These are phyloP conservation scores for Tubosaeta sp. DNA, from an alignment of 768 basidiomycete genomes.

Conservation along the genomic window DNA sequence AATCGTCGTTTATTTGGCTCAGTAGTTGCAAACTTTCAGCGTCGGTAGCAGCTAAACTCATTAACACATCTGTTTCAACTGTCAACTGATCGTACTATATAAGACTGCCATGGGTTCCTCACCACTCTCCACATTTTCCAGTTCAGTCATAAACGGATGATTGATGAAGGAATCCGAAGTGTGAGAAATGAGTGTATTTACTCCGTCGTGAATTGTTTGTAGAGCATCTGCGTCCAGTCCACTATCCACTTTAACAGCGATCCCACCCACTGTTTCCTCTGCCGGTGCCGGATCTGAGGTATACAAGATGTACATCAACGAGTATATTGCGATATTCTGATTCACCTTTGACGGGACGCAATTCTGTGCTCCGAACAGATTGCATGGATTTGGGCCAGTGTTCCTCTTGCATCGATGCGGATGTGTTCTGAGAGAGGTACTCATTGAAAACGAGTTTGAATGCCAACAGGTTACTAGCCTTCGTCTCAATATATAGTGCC, in stretches of 20 bases:
- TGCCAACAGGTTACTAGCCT: no score
- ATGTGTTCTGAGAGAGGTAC: neutral
- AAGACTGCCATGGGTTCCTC: no score
- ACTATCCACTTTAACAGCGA: conserved; percentile 9
- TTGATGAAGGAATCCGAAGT: no score
- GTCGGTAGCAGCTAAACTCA: neutral
- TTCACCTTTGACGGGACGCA: neutral
- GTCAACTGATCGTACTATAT: no score
- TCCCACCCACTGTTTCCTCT: neutral
- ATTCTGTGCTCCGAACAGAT: conserved; percentile 5
- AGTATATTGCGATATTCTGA: neutral
- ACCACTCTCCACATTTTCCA: no score
- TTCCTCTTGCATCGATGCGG: conserved; percentile 4
- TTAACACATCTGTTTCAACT: no score
- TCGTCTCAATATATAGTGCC: neutral
- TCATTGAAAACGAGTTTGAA: neutral
- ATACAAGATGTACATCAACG: neutral
- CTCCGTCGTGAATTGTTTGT: no score
- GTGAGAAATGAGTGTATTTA: no score
- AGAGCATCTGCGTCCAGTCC: no score
- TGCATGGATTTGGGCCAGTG: neutral
- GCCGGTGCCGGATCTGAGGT: neutral
- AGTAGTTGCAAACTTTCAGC: neutral
- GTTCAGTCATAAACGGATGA: no score
- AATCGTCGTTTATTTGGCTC: neutral